Evolutionary conservation across 2,329 filamentous ascomycete species (phyloP).

Genomic region (Lithohypha guttulata): DNA sequence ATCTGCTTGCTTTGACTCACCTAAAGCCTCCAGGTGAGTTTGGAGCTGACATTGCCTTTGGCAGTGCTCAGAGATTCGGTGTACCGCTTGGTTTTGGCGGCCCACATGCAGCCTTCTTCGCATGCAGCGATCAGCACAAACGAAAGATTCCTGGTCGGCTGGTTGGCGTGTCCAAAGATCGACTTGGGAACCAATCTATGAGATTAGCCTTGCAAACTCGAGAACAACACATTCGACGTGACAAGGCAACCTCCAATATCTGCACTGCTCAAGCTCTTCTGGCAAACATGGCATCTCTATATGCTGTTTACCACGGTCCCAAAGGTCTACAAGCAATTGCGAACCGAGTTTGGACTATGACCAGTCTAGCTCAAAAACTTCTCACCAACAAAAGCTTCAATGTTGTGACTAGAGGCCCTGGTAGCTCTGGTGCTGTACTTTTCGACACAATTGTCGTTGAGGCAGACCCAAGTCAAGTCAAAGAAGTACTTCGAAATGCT

Average conservation of each 20-base stretch:
- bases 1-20: conserved; percentile 75
- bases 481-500: conserved; percentile 42
- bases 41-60: conserved; percentile 90
- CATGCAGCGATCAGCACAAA: conserved; percentile 82
- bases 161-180: conserved; percentile 84
- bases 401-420: conserved; percentile 48
- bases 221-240: conserved; percentile 90
- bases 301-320: conserved; percentile 88
- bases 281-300: conserved; percentile 93
- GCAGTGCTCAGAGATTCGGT: conserved; percentile 81
- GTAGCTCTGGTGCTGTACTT: conserved; percentile 46
- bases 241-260: conserved; percentile 96
- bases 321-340: conserved; percentile 73
- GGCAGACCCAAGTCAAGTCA: conserved; percentile 41
- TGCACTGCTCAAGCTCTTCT: conserved; percentile 90
- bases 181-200: conserved; percentile 69
- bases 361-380: conserved; percentile 57
- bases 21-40: conserved; percentile 87
- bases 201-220: conserved; percentile 80
- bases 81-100: conserved; percentile 87
- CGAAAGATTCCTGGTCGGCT: conserved; percentile 85
- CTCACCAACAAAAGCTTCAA: conserved; percentile 53
- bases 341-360: conserved; percentile 60
- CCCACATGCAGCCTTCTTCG: conserved; percentile 95
- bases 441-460: conserved; percentile 75